phyloP scores from a whole-genome alignment of 2,329 filamentous ascomycete genomes.

The Anthostomella pinea region DNA sequence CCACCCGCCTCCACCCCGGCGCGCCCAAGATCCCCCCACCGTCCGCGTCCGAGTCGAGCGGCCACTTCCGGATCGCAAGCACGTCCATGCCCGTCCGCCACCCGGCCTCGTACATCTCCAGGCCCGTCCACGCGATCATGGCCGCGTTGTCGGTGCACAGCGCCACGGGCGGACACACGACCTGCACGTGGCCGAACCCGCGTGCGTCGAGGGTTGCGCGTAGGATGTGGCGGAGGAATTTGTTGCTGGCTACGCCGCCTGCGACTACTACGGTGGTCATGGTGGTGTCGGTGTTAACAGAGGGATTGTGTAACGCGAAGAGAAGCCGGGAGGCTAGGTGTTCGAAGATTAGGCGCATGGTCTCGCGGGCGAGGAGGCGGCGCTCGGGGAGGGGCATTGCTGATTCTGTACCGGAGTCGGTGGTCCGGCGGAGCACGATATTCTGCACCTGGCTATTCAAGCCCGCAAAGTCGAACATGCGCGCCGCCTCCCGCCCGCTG shows the following conservation, averaged over 20 bases:
- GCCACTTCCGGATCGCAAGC: slow-evolving; percentile 66
- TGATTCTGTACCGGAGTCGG: slow-evolving; percentile 24
- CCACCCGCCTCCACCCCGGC: slow-evolving; percentile 42
- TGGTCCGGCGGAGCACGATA: slow-evolving; percentile 37
- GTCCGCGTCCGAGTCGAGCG: slow-evolving; percentile 59
- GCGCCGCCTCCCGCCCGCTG: slow-evolving; percentile 44
- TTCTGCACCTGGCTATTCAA: slow-evolving; percentile 64
- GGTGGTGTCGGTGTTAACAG: not conserved
- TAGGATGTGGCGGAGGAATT: slow-evolving; percentile 69
- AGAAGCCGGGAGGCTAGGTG: slow-evolving; percentile 76
- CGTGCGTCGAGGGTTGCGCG: slow-evolving; percentile 58
- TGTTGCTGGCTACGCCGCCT: slow-evolving; percentile 87
- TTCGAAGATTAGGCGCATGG: slow-evolving; percentile 82
- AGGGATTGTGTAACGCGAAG: slow-evolving; percentile 63
- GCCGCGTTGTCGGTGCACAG: slow-evolving; percentile 94
- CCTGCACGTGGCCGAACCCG: slow-evolving; percentile 57
- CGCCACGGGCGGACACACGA: slow-evolving; percentile 71
- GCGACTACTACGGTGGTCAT: slow-evolving; percentile 72
- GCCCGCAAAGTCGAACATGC: slow-evolving; percentile 74
- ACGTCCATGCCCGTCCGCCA: slow-evolving; percentile 62
- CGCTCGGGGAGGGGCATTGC: slow-evolving; percentile 59
- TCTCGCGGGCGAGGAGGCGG: slow-evolving; percentile 64
- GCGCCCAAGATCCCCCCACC: slow-evolving; percentile 68
- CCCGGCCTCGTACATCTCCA: slow-evolving; percentile 86
- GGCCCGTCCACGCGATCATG: slow-evolving; percentile 93